These are phyloP conservation scores for Oryza officinalis DNA, from an alignment of 176 grass and related monocot species.

Conservation along the genomic window DNA sequence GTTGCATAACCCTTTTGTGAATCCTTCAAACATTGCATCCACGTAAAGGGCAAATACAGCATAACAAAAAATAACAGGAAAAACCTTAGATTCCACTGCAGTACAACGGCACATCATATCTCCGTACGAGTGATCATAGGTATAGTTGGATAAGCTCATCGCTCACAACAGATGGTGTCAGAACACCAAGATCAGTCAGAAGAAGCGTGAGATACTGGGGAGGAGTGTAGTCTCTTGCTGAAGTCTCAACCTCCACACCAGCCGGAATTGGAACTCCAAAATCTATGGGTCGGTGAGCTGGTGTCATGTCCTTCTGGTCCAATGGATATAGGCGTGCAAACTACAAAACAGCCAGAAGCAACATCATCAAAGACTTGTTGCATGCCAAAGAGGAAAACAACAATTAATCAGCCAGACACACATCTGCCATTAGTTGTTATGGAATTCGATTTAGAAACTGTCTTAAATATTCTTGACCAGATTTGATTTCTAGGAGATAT, in stretches of 20 bases:
- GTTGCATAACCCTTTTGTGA: not conserved
- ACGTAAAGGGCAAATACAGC: not conserved
- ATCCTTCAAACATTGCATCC: not conserved
- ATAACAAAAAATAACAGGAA: conserved; percentile 2
- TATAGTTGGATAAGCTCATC: conserved; percentile 83
- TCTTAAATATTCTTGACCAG: conserved; percentile 10
- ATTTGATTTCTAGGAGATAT: not conserved
- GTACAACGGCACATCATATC: not conserved
- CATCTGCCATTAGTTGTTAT: not conserved
- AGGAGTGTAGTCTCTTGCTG: conserved; percentile 75
- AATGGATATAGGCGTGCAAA: conserved; percentile 78
- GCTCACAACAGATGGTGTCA: conserved; percentile 79
- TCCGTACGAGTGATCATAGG: conserved; percentile 38
- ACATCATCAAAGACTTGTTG: not conserved
- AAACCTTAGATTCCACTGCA: not conserved
- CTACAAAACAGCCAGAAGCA: conserved; percentile 38
- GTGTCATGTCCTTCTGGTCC: conserved; percentile 81
- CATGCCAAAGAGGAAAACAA: not conserved
- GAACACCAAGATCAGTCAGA: conserved; percentile 69
- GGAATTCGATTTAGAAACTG: not conserved
- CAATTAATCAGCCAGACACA: not conserved
- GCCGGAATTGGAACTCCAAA: conserved; percentile 62
- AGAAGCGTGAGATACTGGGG: conserved; percentile 77
- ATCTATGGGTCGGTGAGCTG: conserved; percentile 65
- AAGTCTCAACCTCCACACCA: conserved; percentile 71